Conservation (phyloP, 1,284 basidiomycete species). For the Trichosporon sp. region DNA sequence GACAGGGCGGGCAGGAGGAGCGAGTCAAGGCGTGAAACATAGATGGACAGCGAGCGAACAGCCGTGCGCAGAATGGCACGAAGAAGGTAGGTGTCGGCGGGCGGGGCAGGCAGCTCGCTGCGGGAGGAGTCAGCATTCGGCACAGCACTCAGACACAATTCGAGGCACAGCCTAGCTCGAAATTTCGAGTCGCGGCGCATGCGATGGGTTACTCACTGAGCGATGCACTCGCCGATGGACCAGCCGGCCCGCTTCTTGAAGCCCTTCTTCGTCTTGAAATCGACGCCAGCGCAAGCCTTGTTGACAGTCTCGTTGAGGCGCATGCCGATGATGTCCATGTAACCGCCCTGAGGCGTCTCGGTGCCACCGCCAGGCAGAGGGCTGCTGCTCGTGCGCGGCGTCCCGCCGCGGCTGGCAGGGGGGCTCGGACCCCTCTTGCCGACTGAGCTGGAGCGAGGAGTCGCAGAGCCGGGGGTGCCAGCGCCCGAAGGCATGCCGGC, state of each 20-base stretch:
- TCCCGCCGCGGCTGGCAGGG: conserved; percentile 31
- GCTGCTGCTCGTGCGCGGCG: conserved; percentile 26
- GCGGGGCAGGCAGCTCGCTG: conserved; percentile 51
- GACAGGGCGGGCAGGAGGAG: conserved; percentile 55
- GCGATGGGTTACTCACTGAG: conserved; percentile 45
- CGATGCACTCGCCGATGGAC: conserved; percentile 50
- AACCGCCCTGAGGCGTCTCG: conserved; percentile 36
- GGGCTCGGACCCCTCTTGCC: conserved; percentile 31
- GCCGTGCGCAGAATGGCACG: conserved; percentile 54
- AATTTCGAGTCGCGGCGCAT: not conserved
- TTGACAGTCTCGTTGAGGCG: conserved; percentile 56
- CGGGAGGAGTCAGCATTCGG: conserved; percentile 25
- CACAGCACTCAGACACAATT: not conserved
- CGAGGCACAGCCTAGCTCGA: not conserved
- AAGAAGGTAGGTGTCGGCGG: conserved; percentile 55
- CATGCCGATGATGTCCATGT: conserved; percentile 56
- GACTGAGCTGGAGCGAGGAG: conserved; percentile 41
- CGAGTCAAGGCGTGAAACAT: conserved; percentile 55
- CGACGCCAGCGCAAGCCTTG: conserved; percentile 53
- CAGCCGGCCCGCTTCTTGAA: conserved; percentile 54
- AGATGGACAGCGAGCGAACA: conserved; percentile 55
- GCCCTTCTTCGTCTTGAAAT: conserved; percentile 54
- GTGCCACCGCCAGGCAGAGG: conserved; percentile 23
- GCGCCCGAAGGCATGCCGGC: conserved; percentile 18
- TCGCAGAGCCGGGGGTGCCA: not conserved